Conservation (phyloP, 1,139 yeast species). For the Citeromyces hawaiiensis region DNA sequence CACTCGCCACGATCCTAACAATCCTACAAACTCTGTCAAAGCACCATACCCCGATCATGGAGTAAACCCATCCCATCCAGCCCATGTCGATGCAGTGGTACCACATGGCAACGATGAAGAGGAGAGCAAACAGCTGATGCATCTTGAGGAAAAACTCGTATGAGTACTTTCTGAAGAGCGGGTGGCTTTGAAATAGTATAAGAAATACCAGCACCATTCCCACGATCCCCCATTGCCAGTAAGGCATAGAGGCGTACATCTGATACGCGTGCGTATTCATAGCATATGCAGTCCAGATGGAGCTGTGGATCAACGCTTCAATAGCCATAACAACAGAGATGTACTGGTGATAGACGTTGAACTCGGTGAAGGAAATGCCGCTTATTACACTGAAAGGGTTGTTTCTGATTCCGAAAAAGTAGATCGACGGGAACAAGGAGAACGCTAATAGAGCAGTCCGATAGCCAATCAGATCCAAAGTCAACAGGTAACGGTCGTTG, state of each 20-base stretch:
- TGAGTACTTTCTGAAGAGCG: conserved; percentile 27
- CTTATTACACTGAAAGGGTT: conserved; percentile 38
- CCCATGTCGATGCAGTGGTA: conserved; percentile 24
- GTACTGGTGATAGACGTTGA: conserved; percentile 33
- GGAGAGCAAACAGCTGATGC: conserved; percentile 22
- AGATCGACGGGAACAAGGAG: conserved; percentile 36
- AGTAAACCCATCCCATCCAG: conserved; percentile 30
- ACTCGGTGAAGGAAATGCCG: conserved; percentile 32
- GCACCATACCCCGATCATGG: conserved; percentile 23
- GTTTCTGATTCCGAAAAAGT: conserved; percentile 46
- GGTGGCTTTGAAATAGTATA: conserved; percentile 28
- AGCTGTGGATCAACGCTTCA: conserved; percentile 13
- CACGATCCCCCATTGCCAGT: conserved; percentile 32
- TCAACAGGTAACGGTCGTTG: conserved; percentile 23
- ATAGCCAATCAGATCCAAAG: conserved; percentile 32
- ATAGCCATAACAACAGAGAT: conserved; percentile 21
- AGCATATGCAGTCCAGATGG: conserved; percentile 14
- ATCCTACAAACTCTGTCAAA: conserved; percentile 24
- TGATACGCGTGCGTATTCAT: conserved; percentile 9
- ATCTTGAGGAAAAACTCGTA: conserved; percentile 27
- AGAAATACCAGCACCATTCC: conserved; percentile 26
- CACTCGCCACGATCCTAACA: conserved; percentile 17
- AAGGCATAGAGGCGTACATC: conserved; percentile 8
- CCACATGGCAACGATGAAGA: conserved; percentile 24
- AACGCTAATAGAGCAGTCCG: conserved; percentile 38